phyloP scores from a whole-genome alignment of 116 monocot species.

The Cymodocea nodosa region DNA sequence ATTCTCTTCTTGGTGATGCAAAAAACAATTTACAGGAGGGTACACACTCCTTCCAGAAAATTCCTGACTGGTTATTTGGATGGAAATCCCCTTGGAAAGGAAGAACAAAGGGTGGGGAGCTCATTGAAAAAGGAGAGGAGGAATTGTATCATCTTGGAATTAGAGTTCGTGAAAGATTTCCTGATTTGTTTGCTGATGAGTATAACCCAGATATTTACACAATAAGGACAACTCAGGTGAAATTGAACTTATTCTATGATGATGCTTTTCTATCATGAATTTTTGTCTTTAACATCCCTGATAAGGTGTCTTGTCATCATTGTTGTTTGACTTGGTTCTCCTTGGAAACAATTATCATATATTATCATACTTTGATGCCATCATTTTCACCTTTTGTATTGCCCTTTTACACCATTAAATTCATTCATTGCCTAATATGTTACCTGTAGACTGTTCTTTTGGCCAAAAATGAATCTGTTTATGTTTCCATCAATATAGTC shows the following conservation, averaged over 20 bases:
- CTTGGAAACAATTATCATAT: no score
- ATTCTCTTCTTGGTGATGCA: slow-evolving; percentile 37
- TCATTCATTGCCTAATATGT: no score
- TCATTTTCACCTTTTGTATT: no score
- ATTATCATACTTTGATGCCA: no score
- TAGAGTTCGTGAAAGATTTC: slow-evolving; percentile 65
- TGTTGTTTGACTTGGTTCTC: neutral
- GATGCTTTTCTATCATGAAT: neutral
- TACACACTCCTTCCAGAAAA: slow-evolving; percentile 17
- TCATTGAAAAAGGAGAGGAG: slow-evolving; percentile 61
- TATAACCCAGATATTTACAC: slow-evolving; percentile 72
- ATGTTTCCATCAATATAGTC: no score
- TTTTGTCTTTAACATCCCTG: neutral
- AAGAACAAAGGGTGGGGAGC: slow-evolving; percentile 71
- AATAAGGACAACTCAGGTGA: slow-evolving; percentile 84
- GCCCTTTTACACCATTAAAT: no score
- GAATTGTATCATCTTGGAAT: slow-evolving; percentile 65
- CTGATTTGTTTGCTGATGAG: slow-evolving; percentile 59
- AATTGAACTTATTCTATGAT: neutral
- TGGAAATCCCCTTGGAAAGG: slow-evolving; percentile 99
- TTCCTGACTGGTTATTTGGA: slow-evolving; percentile 63
- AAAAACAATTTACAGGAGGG: slow-evolving; percentile 12
- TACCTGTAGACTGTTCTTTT: no score
- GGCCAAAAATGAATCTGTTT: no score
- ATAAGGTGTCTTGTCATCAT: neutral